Percentiles rank a stretch among this genome's conserved stretches.
Evolutionary conservation across 1,284 basidiomycete species (phyloP).

Genomic region (Cutaneotrichosporon mucoides): DNA sequence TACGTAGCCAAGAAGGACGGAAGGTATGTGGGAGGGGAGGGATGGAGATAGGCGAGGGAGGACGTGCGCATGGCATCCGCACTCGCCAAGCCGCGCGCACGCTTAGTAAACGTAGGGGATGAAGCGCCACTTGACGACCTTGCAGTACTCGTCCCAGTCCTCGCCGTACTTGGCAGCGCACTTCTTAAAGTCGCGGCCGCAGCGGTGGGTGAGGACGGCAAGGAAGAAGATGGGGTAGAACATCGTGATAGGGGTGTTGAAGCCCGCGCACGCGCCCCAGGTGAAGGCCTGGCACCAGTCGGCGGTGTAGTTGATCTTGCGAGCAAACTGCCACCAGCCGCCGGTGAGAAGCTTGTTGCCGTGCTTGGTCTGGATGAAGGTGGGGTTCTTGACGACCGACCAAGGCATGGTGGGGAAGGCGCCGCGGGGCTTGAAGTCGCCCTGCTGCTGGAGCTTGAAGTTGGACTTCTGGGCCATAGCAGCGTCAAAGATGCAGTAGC

Average conservation of each 20-base stretch:
- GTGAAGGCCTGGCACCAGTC: conserved; percentile 68
- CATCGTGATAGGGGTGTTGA: conserved; percentile 82
- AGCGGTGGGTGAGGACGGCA: conserved; percentile 79
- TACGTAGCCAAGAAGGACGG: too few relatives aligned
- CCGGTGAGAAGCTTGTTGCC: conserved; percentile 58
- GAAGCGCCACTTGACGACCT: conserved; percentile 79
- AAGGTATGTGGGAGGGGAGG: too few relatives aligned
- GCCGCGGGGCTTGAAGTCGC: conserved; percentile 76
- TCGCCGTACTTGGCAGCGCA: conserved; percentile 92
- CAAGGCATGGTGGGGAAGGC: conserved; percentile 94
- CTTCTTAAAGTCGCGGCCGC: conserved; percentile 86
- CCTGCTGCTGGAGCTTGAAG: conserved; percentile 96
- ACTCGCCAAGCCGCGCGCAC: not conserved
- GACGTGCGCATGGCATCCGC: too few relatives aligned
- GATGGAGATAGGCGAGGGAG: too few relatives aligned
- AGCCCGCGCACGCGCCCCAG: conserved; percentile 85
- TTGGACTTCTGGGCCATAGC: conserved; percentile 95
- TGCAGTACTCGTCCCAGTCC: conserved; percentile 87
- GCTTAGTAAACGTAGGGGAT: conserved; percentile 61
- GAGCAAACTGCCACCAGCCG: conserved; percentile 65
- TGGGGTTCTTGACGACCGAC: conserved; percentile 80
- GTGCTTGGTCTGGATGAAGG: conserved; percentile 88
- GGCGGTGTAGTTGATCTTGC: conserved; percentile 58
- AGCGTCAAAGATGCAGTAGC: conserved; percentile 89
- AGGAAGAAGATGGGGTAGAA: conserved; percentile 95